phyloP scores from a whole-genome alignment of 345 rosid species.

The Turnera subulata region DNA sequence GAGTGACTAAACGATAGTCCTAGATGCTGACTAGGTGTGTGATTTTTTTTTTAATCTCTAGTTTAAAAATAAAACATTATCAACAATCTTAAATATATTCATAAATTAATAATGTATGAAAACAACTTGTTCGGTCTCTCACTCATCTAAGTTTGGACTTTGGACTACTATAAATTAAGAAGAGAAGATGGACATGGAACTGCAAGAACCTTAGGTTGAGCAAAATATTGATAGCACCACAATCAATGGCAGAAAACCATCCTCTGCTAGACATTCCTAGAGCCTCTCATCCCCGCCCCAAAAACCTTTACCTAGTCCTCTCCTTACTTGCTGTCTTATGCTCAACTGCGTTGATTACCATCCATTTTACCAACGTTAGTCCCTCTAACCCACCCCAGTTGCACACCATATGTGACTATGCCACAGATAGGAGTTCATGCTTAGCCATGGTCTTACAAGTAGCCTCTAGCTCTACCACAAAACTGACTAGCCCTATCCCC shows the following conservation, averaged over 20 bases:
- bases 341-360: constrained; percentile 5
- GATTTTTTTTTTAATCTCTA: too few relatives aligned
- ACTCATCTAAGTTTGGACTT: too few relatives aligned
- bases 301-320: constrained; percentile 31
- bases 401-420: neutral
- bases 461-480: constrained; percentile 10
- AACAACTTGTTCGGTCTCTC: too few relatives aligned
- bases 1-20: too few relatives aligned
- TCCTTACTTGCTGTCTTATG: constrained; percentile 35
- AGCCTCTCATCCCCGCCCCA: constrained; percentile 23
- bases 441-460: constrained; percentile 35
- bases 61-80: too few relatives aligned
- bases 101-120: too few relatives aligned
- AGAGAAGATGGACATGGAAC: neutral
- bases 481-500: constrained; percentile 17
- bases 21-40: too few relatives aligned
- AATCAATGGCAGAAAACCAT: constrained; percentile 30
- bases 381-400: neutral
- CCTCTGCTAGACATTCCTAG: constrained; percentile 46
- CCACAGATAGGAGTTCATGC: constrained; percentile 25
- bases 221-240: neutral
- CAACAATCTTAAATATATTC: too few relatives aligned
- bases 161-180: too few relatives aligned
- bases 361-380: neutral
- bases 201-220: neutral